These are phyloP conservation scores for Picochlorum sp. DNA, from an alignment of 139 green algal genomes.

Conservation along the genomic window DNA sequence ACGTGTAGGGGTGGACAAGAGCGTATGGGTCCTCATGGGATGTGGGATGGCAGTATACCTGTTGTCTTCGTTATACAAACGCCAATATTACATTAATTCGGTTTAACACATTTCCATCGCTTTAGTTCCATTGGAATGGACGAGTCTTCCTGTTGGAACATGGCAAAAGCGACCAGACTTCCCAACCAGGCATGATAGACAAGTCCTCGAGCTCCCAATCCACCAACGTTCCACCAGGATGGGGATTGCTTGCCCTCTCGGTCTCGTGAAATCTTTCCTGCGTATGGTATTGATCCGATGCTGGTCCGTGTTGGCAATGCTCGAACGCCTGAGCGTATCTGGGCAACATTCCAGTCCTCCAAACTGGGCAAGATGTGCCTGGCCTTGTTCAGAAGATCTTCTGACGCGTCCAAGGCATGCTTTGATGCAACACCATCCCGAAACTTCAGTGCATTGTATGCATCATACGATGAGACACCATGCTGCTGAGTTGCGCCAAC, in stretches of 20 bases:
- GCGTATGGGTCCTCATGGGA: no score
- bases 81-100: background rate
- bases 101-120: slow-evolving; percentile 27
- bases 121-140: slow-evolving; percentile 35
- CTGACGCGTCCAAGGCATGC: slow-evolving; percentile 1
- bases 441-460: slow-evolving; percentile 27
- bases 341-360: slow-evolving; percentile 10
- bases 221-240: slow-evolving; percentile 53
- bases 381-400: slow-evolving; percentile 27
- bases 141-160: slow-evolving; percentile 29
- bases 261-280: slow-evolving; percentile 17
- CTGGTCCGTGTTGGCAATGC: slow-evolving; percentile 52
- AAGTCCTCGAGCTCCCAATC: slow-evolving; percentile 68
- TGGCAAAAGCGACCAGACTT: slow-evolving; percentile 42
- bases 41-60: no score
- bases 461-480: slow-evolving; percentile 32
- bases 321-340: slow-evolving; percentile 53
- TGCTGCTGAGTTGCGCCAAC: slow-evolving; percentile 63
- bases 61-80: no score
- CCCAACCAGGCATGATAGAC: slow-evolving; percentile 79
- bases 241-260: no score
- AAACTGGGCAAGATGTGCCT: slow-evolving; percentile 42
- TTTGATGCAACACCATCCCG: background rate
- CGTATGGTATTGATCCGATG: slow-evolving; percentile 54
- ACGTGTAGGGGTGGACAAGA: no score